A percentile compares a stretch with the other conserved stretches of the same genome.
Evolutionary conservation across 371 early-diverging fungal genomes (phyloP).

Genomic region (Blyttiomyces sp.): DNA sequence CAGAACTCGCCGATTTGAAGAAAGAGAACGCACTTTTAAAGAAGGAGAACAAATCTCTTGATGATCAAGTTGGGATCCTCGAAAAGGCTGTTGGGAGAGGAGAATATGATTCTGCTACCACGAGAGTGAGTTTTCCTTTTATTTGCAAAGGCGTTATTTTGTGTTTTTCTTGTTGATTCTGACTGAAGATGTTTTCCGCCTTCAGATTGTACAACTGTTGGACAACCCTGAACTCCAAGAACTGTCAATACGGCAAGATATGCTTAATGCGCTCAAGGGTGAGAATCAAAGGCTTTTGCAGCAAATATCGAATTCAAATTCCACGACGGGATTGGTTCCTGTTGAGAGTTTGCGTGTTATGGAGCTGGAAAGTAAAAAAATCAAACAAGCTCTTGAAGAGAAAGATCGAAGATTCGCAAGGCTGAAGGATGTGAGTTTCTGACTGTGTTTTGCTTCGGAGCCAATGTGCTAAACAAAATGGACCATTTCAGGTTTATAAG

Average conservation of each 20-base stretch:
- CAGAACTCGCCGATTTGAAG: slow-evolving; percentile 12
- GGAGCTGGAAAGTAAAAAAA: slow-evolving; percentile 49
- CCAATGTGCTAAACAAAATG: neutral
- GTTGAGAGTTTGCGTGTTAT: slow-evolving; percentile 52
- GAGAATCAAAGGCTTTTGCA: slow-evolving; percentile 59
- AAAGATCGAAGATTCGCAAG: slow-evolving; percentile 64
- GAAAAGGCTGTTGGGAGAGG: slow-evolving; percentile 64
- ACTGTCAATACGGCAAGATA: slow-evolving; percentile 60
- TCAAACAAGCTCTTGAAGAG: slow-evolving; percentile 45
- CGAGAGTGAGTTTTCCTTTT: slow-evolving; percentile 38
- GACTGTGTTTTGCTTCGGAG: neutral
- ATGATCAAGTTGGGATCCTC: slow-evolving; percentile 41
- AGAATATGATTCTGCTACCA: slow-evolving; percentile 56
- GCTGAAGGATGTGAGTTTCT: slow-evolving; percentile 52
- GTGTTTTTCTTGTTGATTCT: no score
- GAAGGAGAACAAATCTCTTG: slow-evolving; percentile 26
- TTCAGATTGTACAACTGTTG: slow-evolving; percentile 58
- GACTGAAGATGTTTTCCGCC: no score
- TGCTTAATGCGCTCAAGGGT: slow-evolving; percentile 51
- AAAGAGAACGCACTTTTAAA: slow-evolving; percentile 30
- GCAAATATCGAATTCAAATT: slow-evolving; percentile 11
- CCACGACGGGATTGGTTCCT: slow-evolving; percentile 40
- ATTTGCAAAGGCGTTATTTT: no score
- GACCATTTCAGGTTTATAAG: slow-evolving; percentile 45
- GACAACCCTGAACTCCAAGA: slow-evolving; percentile 72